These are phyloP conservation scores for Rhododendron ferrugineum DNA, from an alignment of 148 eudicot genomes.

Conservation along the genomic window DNA sequence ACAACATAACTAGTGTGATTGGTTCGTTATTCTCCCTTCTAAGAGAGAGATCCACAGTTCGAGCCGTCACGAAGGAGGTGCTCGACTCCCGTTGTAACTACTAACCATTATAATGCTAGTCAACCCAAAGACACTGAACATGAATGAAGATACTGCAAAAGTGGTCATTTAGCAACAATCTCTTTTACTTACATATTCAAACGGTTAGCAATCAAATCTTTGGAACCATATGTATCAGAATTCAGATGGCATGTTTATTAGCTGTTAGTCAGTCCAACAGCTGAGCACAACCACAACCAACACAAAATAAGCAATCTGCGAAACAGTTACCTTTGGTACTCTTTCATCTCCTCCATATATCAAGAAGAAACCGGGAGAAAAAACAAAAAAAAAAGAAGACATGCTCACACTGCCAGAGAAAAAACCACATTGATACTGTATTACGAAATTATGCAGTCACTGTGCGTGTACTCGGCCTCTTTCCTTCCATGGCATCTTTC, in stretches of 20 bases:
- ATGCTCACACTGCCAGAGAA: constrained; percentile 50
- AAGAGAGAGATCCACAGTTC: not conserved
- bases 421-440: constrained; percentile 44
- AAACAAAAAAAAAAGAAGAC: constrained; percentile 1
- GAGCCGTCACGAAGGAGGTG: not conserved
- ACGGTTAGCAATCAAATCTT: constrained; percentile 34
- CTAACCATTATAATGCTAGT: not conserved
- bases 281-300: constrained; percentile 27
- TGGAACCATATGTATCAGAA: constrained; percentile 22
- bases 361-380: constrained; percentile 27
- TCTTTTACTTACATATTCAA: constrained; percentile 31
- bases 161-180: not conserved
- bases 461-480: constrained; percentile 42
- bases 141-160: not conserved
- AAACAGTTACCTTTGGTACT: constrained; percentile 20
- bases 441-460: constrained; percentile 42
- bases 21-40: not conserved
- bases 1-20: not conserved
- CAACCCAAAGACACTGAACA: not conserved
- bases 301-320: constrained; percentile 19
- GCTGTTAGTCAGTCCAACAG: constrained; percentile 15
- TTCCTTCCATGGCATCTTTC: constrained; percentile 99
- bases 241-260: constrained; percentile 24
- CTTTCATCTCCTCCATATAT: constrained; percentile 32
- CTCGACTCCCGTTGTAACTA: not conserved